Percentiles rank a stretch among this genome's conserved stretches.
Evolutionary conservation across 2,329 filamentous ascomycete genomes (phyloP).

Genomic region (Neurospora sp.): DNA sequence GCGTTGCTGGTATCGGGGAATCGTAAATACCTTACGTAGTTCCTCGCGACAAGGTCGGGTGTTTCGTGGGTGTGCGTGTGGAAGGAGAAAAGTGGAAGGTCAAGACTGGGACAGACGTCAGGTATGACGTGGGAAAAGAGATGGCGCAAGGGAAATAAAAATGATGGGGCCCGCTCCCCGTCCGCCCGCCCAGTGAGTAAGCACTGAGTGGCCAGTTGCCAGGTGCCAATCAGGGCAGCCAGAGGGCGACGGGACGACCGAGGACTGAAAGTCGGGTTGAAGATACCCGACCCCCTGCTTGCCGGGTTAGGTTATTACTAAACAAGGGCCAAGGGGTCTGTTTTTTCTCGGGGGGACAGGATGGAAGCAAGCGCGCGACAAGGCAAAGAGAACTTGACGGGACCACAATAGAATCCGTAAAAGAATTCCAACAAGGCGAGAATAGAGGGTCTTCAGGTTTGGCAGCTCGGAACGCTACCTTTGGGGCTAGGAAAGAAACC

Average conservation of each 20-base stretch:
- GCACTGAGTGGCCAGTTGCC: not conserved
- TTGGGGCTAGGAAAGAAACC: not conserved
- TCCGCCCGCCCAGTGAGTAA: not conserved
- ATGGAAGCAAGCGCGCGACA: not conserved
- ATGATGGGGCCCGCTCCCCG: conserved; percentile 13
- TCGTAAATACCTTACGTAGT: conserved; percentile 16
- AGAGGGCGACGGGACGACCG: not conserved
- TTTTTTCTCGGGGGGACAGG: not conserved
- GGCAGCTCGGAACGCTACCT: not conserved
- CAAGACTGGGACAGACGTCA: conserved; percentile 19
- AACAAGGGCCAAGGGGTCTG: not conserved
- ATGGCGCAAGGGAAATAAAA: conserved; percentile 20
- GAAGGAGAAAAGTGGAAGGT: conserved; percentile 9
- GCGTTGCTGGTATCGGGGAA: conserved; percentile 8
- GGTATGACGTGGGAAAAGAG: conserved; percentile 22
- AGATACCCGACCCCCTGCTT: not conserved
- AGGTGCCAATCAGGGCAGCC: not conserved
- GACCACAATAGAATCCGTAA: not conserved
- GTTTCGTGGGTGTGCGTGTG: conserved; percentile 8
- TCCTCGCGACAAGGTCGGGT: conserved; percentile 6
- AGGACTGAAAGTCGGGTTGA: not conserved
- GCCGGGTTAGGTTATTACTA: not conserved
- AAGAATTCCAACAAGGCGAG: not conserved
- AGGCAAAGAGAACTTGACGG: not conserved
- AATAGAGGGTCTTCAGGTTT: not conserved